Conservation (phyloP, 192 early-diverging fungal genomes). For the Geranomyces variabilis region DNA sequence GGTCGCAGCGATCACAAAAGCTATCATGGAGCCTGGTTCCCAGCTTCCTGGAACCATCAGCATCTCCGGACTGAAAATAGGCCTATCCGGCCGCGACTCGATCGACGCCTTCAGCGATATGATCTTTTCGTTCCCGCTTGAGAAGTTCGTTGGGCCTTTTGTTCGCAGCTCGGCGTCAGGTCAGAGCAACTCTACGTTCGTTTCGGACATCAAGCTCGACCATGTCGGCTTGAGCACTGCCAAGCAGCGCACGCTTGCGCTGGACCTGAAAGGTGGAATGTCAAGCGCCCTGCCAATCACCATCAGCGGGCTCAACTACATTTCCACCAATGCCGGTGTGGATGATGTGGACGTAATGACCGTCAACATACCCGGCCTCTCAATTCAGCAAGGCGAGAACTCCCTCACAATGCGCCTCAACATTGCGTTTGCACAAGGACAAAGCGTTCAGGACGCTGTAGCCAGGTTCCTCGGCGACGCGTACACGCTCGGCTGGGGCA, state of each 20-base stretch:
- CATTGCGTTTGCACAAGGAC: not conserved
- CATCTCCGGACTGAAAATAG: slow-evolving; percentile 23
- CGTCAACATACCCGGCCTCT: not conserved
- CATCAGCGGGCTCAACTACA: not conserved
- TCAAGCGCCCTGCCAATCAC: not conserved
- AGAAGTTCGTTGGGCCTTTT: not conserved
- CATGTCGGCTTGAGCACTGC: not conserved
- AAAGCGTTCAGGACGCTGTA: not conserved
- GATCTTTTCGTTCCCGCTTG: slow-evolving; percentile 12
- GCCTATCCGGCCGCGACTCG: slow-evolving; percentile 10
- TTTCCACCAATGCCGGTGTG: not conserved
- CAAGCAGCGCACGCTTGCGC: not conserved
- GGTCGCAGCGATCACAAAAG: slow-evolving; percentile 16
- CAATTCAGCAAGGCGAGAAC: not conserved
- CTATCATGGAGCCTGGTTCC: slow-evolving; percentile 16
- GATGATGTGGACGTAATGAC: not conserved
- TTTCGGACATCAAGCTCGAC: not conserved
- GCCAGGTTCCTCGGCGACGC: not conserved
- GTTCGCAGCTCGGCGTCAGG: not conserved
- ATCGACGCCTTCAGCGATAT: slow-evolving; percentile 28
- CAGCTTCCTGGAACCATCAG: slow-evolving; percentile 24
- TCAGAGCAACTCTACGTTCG: not conserved
- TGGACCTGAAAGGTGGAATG: not conserved
- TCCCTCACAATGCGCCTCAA: not conserved
- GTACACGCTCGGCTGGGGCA: slow-evolving; percentile 11